Evolutionary conservation across 192 early-diverging fungal species (phyloP).

Genomic region (Coemansia reversa): DNA sequence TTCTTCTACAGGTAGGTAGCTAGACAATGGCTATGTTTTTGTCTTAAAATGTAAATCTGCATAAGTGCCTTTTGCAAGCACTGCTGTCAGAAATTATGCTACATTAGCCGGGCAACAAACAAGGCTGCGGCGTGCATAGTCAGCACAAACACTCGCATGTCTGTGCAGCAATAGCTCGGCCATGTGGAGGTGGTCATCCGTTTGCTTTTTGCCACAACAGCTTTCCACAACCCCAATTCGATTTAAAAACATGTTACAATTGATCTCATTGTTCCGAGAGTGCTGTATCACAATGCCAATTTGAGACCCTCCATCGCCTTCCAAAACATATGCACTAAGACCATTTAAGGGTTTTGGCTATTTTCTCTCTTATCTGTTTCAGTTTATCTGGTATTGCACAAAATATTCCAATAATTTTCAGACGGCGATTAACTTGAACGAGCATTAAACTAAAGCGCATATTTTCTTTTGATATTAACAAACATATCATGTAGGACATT

Average conservation of each 20-base stretch:
- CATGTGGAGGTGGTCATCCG: not conserved
- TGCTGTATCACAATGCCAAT: not conserved
- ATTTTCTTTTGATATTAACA: not conserved
- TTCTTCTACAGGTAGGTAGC: constrained; percentile 50
- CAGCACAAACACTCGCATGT: constrained; percentile 4
- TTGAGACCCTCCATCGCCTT: not conserved
- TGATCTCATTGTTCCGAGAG: not conserved
- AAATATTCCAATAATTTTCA: not conserved
- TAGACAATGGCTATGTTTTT: not conserved
- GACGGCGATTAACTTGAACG: not conserved
- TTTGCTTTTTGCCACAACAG: not conserved
- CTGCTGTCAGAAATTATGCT: not conserved
- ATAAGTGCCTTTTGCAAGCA: not conserved
- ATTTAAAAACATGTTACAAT: not conserved
- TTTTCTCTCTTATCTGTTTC: not conserved
- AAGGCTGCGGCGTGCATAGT: not conserved
- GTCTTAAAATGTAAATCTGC: not conserved
- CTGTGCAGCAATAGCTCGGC: not conserved
- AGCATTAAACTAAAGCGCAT: not conserved
- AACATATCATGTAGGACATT: constrained; percentile 34
- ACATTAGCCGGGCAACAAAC: not conserved
- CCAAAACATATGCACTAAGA: not conserved
- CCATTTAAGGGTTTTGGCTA: not conserved
- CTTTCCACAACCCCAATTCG: not conserved
- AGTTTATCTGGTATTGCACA: not conserved